Percentiles rank a stretch among this genome's conserved stretches.
phyloP scores from a whole-genome alignment of 2,329 filamentous ascomycete genomes.

The Fusarium paranaense region DNA sequence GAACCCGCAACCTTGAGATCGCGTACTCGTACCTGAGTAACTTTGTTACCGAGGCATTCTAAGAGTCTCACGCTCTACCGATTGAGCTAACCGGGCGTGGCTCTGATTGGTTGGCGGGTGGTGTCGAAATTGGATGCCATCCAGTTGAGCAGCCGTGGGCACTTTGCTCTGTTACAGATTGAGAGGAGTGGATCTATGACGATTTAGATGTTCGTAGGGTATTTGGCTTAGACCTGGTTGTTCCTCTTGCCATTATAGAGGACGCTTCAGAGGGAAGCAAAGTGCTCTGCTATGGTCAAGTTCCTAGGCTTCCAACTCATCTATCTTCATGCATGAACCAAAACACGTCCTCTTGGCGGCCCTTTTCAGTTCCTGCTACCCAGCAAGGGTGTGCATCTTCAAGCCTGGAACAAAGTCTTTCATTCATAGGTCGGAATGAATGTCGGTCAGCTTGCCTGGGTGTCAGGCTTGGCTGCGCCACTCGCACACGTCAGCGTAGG shows the following conservation, averaged over 20 bases:
- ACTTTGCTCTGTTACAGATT: too few species aligned
- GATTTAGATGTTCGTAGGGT: too few species aligned
- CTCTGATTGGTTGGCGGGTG: background rate
- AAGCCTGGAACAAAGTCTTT: background rate
- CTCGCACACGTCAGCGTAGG: background rate
- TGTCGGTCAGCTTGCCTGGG: background rate
- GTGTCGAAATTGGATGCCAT: background rate
- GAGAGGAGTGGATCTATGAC: too few species aligned
- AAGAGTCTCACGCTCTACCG: constrained; percentile 76
- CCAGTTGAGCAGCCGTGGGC: background rate
- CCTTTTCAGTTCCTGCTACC: background rate
- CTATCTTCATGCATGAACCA: background rate
- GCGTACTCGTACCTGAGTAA: background rate
- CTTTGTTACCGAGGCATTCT: constrained; percentile 32
- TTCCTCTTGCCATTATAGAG: too few species aligned
- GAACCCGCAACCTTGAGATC: constrained; percentile 69
- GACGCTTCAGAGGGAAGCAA: too few species aligned
- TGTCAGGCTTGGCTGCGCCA: background rate
- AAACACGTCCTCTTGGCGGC: background rate
- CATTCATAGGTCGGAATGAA: background rate
- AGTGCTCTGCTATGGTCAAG: too few species aligned
- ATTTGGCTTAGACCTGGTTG: too few species aligned
- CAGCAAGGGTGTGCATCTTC: background rate
- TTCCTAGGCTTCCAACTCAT: background rate
- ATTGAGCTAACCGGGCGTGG: constrained; percentile 46